Evolutionary conservation across 192 early-diverging fungal genomes (phyloP).

Genomic region (Phycomyces blakesleeanus): DNA sequence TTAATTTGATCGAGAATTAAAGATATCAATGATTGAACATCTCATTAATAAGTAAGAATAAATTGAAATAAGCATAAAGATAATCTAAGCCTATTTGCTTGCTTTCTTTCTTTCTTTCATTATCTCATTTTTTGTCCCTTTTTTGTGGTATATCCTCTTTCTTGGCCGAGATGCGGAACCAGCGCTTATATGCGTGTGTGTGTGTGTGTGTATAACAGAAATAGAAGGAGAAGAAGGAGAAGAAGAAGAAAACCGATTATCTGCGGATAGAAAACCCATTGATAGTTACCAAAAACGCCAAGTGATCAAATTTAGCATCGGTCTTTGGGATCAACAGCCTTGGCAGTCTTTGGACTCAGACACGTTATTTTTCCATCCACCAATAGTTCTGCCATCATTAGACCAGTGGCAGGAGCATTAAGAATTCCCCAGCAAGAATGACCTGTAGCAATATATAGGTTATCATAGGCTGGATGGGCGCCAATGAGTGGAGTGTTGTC

Average conservation of each 20-base stretch:
- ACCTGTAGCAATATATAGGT: constrained; percentile 40
- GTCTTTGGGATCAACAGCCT: constrained; percentile 15
- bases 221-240: background rate
- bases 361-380: constrained; percentile 31
- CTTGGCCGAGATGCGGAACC: no score
- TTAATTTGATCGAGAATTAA: no score
- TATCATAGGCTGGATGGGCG: constrained; percentile 21
- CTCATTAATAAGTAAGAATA: no score
- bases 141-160: no score
- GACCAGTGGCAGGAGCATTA: constrained; percentile 38
- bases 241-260: background rate
- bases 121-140: no score
- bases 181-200: no score
- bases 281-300: no score
- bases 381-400: constrained; percentile 40
- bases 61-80: no score
- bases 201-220: background rate
- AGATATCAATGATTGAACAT: no score
- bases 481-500: constrained; percentile 40
- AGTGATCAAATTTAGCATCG: background rate
- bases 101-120: no score
- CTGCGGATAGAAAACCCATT: background rate
- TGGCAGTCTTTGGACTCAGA: constrained; percentile 16
- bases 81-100: no score
- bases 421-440: constrained; percentile 47